A percentile compares a stretch with the other conserved stretches of the same genome.
phyloP scores from a whole-genome alignment of 139 green algal genomes.

The Closterium sp. region DNA sequence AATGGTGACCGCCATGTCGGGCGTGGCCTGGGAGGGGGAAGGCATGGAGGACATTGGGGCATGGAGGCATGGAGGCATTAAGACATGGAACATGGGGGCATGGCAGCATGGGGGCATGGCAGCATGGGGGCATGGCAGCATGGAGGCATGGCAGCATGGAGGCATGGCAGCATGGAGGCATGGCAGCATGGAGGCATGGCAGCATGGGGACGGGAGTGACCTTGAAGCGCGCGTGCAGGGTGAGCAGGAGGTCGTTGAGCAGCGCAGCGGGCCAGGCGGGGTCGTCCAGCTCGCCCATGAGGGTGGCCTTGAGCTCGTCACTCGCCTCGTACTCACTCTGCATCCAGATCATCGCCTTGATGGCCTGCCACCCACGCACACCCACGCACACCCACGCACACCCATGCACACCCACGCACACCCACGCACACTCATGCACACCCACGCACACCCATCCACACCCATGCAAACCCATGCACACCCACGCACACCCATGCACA shows the following conservation, averaged over 20 bases:
- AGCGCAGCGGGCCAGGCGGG: conserved; percentile 25
- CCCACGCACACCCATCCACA: not conserved
- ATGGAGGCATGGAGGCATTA: not conserved
- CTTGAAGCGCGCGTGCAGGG: conserved; percentile 42
- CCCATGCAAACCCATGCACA: not conserved
- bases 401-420: not conserved
- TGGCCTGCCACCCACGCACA: conserved; percentile 4
- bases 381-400: not conserved
- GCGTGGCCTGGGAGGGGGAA: conserved; percentile 9
- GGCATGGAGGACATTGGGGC: not conserved
- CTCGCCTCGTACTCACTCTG: conserved; percentile 22
- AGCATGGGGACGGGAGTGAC: not conserved
- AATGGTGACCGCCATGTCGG: conserved; percentile 35
- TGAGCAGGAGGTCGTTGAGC: conserved; percentile 44
- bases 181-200: not conserved
- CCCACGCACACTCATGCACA: not conserved
- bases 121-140: not conserved
- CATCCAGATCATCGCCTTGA: conserved; percentile 51
- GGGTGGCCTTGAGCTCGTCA: conserved; percentile 38
- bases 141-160: no score
- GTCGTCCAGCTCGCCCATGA: conserved; percentile 35
- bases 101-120: not conserved
- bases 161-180: not conserved
- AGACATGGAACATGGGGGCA: not conserved
- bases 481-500: not conserved